Evolutionary conservation across 139 green algal species (phyloP), one percentile per base, ranked within the genome.

Genomic region (Asterochloris sp.): DNA sequence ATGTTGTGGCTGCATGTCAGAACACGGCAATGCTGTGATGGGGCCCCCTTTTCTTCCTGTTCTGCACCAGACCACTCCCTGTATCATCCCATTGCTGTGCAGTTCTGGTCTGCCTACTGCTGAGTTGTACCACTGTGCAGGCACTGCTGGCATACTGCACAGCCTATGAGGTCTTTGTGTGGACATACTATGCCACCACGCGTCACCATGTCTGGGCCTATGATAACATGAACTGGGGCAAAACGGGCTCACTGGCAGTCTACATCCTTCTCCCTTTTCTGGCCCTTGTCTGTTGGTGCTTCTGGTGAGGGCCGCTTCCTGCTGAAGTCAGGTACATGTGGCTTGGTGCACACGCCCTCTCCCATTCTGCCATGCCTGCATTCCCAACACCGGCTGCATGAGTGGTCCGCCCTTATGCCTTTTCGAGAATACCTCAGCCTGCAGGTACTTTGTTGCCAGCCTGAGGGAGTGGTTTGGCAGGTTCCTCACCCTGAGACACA

Each of bases 361-460:
- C 23, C 28, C 69, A 76, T 27, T 11, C 17, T 27, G 14, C 69
- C 21, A 54, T n/a, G 1, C 21, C 21, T 71, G 66, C 66, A 71
- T 71, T 12, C 10, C 4, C 17, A 26, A 71, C 66, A 76, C 15
- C 29, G 23, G 29, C 69, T 54, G 24, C 69, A 38, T 76, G 69
- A 13, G 14, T 38, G 13, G 12, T 76, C 9, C 12, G 24, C 23
- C 14, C 10, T 11, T 76, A 0, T 54, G 38, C 38, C 38, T 54
- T 28, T 11, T 76, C 1, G 17, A 17, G 38, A 27, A 24, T 27
- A 60, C 47, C 17, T 60, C 13, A 61, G 19, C 28, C 27, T 78
- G n/a, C 54, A 79, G 74, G 74, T 79, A 79, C 13, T n/a, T 67
- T 0, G 17, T 79, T 62, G 74, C 47, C 38, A 68, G 74, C 74